Conservation (phyloP, 768 basidiomycete species). For the Artomyces pyxidatus region DNA sequence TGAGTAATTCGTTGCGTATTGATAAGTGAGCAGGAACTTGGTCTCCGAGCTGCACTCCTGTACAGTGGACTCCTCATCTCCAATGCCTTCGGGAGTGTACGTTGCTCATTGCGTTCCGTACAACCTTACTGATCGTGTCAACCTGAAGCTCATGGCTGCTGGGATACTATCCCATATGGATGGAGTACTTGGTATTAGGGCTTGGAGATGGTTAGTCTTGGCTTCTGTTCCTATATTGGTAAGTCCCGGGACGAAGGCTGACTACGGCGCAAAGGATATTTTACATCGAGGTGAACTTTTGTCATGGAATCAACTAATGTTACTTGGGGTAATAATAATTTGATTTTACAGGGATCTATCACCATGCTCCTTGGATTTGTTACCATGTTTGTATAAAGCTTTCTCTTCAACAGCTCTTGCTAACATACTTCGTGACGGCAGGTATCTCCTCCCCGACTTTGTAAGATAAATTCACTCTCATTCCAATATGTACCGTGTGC, state of each 20-base stretch:
- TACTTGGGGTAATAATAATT: too few species aligned
- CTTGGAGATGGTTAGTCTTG: constrained; percentile 55
- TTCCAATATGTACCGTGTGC: neutral
- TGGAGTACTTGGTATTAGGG: constrained; percentile 53
- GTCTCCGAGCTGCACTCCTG: constrained; percentile 53
- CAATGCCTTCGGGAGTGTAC: constrained; percentile 59
- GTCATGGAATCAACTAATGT: too few species aligned
- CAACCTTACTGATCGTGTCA: neutral
- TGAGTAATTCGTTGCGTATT: too few species aligned
- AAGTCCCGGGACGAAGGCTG: too few species aligned
- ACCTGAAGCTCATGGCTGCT: constrained; percentile 53
- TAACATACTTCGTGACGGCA: constrained; percentile 17
- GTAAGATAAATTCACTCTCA: constrained; percentile 34
- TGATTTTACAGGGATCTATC: too few species aligned
- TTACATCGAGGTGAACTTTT: constrained; percentile 67
- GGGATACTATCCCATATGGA: constrained; percentile 66
- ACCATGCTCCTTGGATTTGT: constrained; percentile 52
- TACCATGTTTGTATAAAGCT: constrained; percentile 34
- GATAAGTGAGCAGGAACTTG: constrained; percentile 62
- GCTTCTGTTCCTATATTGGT: neutral
- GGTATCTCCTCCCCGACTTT: constrained; percentile 53
- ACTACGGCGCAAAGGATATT: constrained; percentile 50
- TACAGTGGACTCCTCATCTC: constrained; percentile 54
- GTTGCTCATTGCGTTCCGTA: constrained; percentile 12
- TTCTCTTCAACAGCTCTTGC: neutral